phyloP scores from a whole-genome alignment of 1,139 yeast genomes.

The Suhomyces maxii region DNA sequence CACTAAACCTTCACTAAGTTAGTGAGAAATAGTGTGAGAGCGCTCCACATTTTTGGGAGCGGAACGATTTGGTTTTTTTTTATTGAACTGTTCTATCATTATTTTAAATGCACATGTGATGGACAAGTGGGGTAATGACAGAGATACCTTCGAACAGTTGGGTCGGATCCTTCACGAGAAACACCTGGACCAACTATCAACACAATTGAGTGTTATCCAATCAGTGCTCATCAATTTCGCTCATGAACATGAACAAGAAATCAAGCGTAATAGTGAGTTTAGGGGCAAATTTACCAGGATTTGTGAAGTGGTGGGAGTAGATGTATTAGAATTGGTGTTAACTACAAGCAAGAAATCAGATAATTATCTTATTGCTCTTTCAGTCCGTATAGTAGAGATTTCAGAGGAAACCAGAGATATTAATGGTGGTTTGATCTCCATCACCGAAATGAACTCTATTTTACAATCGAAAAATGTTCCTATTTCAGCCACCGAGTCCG shows the following conservation, averaged over 20 bases:
- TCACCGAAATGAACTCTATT: slow-evolving; percentile 53
- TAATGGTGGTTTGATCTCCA: slow-evolving; percentile 77
- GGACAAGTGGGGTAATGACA: slow-evolving; percentile 9
- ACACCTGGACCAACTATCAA: slow-evolving; percentile 52
- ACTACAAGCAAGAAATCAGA: slow-evolving; percentile 16
- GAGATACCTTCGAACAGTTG: slow-evolving; percentile 22
- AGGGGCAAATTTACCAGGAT: slow-evolving; percentile 70
- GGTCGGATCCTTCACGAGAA: slow-evolving; percentile 28
- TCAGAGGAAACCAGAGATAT: slow-evolving; percentile 68
- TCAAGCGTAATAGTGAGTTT: slow-evolving; percentile 62
- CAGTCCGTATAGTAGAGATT: slow-evolving; percentile 71
- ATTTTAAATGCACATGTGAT: background rate
- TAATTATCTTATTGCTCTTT: slow-evolving; percentile 65
- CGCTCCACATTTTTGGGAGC: too few relatives aligned
- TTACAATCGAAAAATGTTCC: slow-evolving; percentile 27
- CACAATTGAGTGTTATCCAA: slow-evolving; percentile 62
- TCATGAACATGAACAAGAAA: slow-evolving; percentile 60
- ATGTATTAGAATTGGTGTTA: slow-evolving; percentile 61
- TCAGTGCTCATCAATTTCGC: slow-evolving; percentile 64
- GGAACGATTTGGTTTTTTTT: too few relatives aligned
- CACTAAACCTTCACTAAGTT: too few relatives aligned
- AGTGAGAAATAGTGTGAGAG: too few relatives aligned
- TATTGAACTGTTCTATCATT: too few relatives aligned
- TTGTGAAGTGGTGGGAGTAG: slow-evolving; percentile 80
- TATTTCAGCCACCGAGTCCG: slow-evolving; percentile 41